Percentiles rank a stretch among this genome's conserved stretches.
These are phyloP conservation scores for Alternaria sp. DNA, from an alignment of 2,329 filamentous ascomycete genomes.

Conservation along the genomic window DNA sequence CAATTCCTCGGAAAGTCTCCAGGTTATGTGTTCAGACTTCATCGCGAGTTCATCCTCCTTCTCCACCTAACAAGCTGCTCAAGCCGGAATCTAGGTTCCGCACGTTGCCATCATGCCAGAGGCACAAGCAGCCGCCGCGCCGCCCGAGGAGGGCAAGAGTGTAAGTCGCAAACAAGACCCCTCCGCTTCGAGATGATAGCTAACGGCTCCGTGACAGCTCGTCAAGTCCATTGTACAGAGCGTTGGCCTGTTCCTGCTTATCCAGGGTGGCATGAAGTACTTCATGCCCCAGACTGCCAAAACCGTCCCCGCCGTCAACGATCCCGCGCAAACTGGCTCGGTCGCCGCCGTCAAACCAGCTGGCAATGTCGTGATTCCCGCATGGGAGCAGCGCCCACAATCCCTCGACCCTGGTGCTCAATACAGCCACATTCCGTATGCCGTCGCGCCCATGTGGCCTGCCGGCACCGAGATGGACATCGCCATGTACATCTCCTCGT, in stretches of 20 bases:
- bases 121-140: constrained; percentile 25
- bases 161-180: constrained; percentile 24
- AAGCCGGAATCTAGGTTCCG: constrained; percentile 13
- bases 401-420: constrained; percentile 60
- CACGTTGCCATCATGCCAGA: constrained; percentile 38
- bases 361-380: constrained; percentile 44
- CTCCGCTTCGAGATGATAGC: constrained; percentile 5
- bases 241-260: constrained; percentile 64
- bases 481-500: constrained; percentile 81
- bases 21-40: constrained; percentile 13
- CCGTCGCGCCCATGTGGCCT: constrained; percentile 87
- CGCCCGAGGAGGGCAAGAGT: constrained; percentile 28
- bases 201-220: constrained; percentile 33
- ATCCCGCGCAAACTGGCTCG: constrained; percentile 27
- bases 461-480: constrained; percentile 80
- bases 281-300: constrained; percentile 53
- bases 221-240: constrained; percentile 58
- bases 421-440: constrained; percentile 70
- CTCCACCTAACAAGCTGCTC: constrained; percentile 11
- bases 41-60: constrained; percentile 1
- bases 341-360: constrained; percentile 23
- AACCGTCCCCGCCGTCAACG: constrained; percentile 14
- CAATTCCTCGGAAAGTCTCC: constrained; percentile 7
- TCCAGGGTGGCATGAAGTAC: constrained; percentile 64
- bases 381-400: constrained; percentile 44